Percentiles rank a stretch among this genome's conserved stretches.
Evolutionary conservation across 2,329 filamentous ascomycete genomes (phyloP).

Genomic region (Eutypella sp.): DNA sequence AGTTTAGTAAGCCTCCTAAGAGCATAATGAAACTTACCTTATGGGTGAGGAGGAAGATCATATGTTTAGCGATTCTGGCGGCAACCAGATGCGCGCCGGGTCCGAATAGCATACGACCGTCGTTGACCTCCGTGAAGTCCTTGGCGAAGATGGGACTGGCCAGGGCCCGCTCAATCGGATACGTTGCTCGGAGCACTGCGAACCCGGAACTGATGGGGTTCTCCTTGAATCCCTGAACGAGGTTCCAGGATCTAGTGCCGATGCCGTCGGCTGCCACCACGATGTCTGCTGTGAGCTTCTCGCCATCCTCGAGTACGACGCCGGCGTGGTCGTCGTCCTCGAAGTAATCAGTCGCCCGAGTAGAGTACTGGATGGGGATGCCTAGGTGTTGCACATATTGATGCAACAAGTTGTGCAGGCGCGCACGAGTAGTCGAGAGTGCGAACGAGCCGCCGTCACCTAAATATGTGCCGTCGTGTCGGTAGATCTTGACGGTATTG

Average conservation of each 20-base stretch:
- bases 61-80: neutral
- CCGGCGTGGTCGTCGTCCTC: slow-evolving; percentile 8
- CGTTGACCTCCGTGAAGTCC: neutral
- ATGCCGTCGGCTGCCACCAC: slow-evolving; percentile 28
- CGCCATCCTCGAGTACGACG: slow-evolving; percentile 14
- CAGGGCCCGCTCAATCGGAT: neutral
- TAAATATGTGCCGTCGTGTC: neutral
- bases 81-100: neutral
- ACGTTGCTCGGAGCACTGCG: neutral
- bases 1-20: too few species aligned
- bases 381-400: neutral
- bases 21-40: neutral
- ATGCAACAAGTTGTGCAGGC: neutral
- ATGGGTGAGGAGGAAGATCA: neutral
- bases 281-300: slow-evolving; percentile 21
- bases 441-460: neutral
- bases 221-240: slow-evolving; percentile 2
- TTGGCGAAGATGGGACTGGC: neutral
- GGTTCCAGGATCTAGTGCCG: slow-evolving; percentile 17
- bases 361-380: neutral
- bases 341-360: neutral
- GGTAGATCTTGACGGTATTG: neutral
- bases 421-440: neutral
- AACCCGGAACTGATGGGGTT: slow-evolving; percentile 5
- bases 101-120: neutral